Conservation (phyloP, 2,329 filamentous ascomycete genomes). For the Calonectria ilicicola region DNA sequence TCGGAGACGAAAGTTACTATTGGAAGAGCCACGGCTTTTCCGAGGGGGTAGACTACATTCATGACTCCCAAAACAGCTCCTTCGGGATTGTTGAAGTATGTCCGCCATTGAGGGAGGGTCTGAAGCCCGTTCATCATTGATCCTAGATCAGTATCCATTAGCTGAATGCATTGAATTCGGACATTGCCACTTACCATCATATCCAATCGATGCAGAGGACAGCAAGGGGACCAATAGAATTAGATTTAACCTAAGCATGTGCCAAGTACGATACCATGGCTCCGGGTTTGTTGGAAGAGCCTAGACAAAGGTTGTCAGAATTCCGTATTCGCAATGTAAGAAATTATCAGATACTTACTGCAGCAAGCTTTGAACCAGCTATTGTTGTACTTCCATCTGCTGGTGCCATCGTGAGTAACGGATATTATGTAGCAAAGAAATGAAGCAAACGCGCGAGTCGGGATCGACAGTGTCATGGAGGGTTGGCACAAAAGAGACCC, state of each 20-base stretch:
- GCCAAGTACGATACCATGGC: slow-evolving; percentile 54
- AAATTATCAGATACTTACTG: background rate
- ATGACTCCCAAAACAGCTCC: slow-evolving; percentile 50
- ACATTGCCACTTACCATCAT: slow-evolving; percentile 49
- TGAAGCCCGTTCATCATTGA: slow-evolving; percentile 59
- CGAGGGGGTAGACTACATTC: slow-evolving; percentile 50
- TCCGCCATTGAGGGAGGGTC: slow-evolving; percentile 52
- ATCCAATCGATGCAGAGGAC: slow-evolving; percentile 54
- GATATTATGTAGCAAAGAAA: background rate
- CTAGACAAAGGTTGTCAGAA: slow-evolving; percentile 8
- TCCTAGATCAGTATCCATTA: slow-evolving; percentile 22
- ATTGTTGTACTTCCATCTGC: background rate
- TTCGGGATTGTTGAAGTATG: slow-evolving; percentile 51
- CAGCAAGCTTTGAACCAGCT: background rate
- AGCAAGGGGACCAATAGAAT: slow-evolving; percentile 55
- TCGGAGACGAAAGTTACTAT: slow-evolving; percentile 51
- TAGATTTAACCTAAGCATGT: slow-evolving; percentile 56
- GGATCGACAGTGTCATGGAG: background rate
- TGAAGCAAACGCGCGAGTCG: background rate
- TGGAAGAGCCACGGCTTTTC: slow-evolving; percentile 50
- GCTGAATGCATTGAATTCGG: background rate
- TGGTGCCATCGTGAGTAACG: background rate
- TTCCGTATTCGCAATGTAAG: background rate
- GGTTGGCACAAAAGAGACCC: background rate
- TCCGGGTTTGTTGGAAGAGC: slow-evolving; percentile 52